A percentile compares a stretch with the other conserved stretches of the same genome.
These are phyloP conservation scores for Nigrograna mackinnonii DNA, from an alignment of 2,329 filamentous ascomycete species.

Conservation along the genomic window DNA sequence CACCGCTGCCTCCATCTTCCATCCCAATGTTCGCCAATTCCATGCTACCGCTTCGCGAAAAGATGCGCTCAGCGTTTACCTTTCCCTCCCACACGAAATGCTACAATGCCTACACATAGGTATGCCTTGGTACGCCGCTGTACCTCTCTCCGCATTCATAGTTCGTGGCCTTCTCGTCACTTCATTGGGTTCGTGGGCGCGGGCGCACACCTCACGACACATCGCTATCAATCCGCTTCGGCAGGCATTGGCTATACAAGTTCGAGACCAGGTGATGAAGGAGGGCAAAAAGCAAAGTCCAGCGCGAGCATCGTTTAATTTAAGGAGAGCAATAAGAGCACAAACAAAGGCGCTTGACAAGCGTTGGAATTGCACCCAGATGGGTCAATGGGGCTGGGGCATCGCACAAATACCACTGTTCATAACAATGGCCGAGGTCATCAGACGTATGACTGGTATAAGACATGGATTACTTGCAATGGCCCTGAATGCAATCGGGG, in stretches of 20 bases:
- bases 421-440: conserved; percentile 38
- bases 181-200: conserved; percentile 48
- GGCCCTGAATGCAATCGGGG: conserved; percentile 13
- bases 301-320: conserved; percentile 14
- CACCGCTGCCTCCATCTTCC: too few relatives aligned
- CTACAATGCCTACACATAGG: conserved; percentile 57
- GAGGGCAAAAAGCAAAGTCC: conserved; percentile 22
- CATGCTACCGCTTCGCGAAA: conserved; percentile 50
- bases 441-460: conserved; percentile 37
- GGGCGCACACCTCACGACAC: conserved; percentile 45
- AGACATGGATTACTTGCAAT: conserved; percentile 34
- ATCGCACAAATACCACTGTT: conserved; percentile 40
- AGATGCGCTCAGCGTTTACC: conserved; percentile 46
- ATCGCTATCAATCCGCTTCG: conserved; percentile 47
- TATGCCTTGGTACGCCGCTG: conserved; percentile 58
- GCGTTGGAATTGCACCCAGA: conserved; percentile 31
- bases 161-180: conserved; percentile 53
- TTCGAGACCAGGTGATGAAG: conserved; percentile 20
- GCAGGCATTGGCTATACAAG: conserved; percentile 29
- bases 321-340: conserved; percentile 21
- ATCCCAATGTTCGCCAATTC: conserved; percentile 46
- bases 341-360: conserved; percentile 25
- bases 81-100: conserved; percentile 49
- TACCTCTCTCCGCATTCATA: conserved; percentile 58
- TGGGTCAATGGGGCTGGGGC: conserved; percentile 29